These are phyloP conservation scores for Cymbomonas tetramitiformis DNA, from an alignment of 139 green algal genomes.

Conservation along the genomic window DNA sequence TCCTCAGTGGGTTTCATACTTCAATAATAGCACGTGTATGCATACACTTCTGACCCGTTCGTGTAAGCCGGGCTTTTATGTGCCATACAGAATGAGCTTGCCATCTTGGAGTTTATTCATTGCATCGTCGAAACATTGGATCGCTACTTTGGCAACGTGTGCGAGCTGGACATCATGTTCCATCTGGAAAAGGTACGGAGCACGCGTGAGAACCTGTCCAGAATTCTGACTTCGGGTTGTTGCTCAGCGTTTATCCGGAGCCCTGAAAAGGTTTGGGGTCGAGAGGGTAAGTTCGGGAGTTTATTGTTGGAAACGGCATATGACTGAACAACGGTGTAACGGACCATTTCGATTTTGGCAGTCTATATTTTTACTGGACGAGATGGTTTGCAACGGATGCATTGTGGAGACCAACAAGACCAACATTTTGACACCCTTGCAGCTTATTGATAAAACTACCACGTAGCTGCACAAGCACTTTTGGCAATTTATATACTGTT, in stretches of 20 bases:
- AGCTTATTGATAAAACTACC: too few relatives aligned
- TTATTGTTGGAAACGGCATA: background rate
- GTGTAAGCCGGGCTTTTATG: conserved; percentile 14
- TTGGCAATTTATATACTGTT: too few relatives aligned
- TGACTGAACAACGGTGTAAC: background rate
- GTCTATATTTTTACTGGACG: conserved; percentile 22
- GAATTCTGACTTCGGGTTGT: conserved; percentile 81
- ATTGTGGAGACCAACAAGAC: conserved; percentile 89
- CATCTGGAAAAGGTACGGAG: conserved; percentile 83
- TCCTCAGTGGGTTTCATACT: conserved; percentile 3
- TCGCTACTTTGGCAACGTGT: conserved; percentile 70
- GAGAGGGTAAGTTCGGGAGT: background rate
- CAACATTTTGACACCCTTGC: conserved; percentile 72
- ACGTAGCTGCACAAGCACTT: too few relatives aligned
- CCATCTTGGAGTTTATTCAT: conserved; percentile 88
- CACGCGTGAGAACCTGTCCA: too few relatives aligned
- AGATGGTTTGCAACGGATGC: conserved; percentile 60
- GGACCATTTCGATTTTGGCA: background rate
- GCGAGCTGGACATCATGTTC: conserved; percentile 95
- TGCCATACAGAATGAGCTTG: conserved; percentile 98
- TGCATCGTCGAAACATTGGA: conserved; percentile 74
- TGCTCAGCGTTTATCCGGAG: background rate
- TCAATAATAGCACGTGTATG: background rate
- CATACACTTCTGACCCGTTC: too few relatives aligned
- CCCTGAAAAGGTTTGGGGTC: background rate